A percentile compares a stretch with the other conserved stretches of the same genome.
These are phyloP conservation scores for Mycosphaerella sp. DNA, from an alignment of 2,329 filamentous ascomycete species.

Conservation along the genomic window DNA sequence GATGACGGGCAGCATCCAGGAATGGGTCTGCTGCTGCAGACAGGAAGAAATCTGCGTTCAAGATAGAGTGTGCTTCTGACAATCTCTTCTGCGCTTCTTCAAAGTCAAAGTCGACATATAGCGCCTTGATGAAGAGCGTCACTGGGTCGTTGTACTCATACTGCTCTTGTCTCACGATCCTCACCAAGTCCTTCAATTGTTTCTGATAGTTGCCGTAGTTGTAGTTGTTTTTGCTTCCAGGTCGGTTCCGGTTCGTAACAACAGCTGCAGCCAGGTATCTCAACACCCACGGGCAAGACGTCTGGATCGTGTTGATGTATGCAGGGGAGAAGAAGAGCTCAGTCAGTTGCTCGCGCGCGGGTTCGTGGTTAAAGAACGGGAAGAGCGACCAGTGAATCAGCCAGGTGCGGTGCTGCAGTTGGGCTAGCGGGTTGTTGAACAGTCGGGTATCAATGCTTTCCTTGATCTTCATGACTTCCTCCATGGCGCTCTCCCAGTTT, in stretches of 20 bases:
- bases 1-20: slow-evolving; percentile 86
- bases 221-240: slow-evolving; percentile 90
- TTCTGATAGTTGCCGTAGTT: slow-evolving; percentile 97
- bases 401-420: slow-evolving; percentile 95
- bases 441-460: slow-evolving; percentile 90
- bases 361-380: slow-evolving; percentile 97
- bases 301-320: slow-evolving; percentile 99
- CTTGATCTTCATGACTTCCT: slow-evolving; percentile 84
- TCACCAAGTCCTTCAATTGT: slow-evolving; percentile 94
- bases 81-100: slow-evolving; percentile 92
- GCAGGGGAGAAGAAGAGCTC: slow-evolving; percentile 95
- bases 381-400: slow-evolving; percentile 98
- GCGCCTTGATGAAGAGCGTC: slow-evolving; percentile 90
- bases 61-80: slow-evolving; percentile 78
- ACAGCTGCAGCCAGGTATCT: slow-evolving; percentile 91
- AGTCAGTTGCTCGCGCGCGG: slow-evolving; percentile 80
- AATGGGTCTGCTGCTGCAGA: slow-evolving; percentile 77
- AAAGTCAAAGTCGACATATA: slow-evolving; percentile 96
- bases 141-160: slow-evolving; percentile 97
- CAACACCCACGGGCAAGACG: slow-evolving; percentile 91
- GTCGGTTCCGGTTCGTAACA: slow-evolving; percentile 68
- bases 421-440: slow-evolving; percentile 91
- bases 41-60: slow-evolving; percentile 94
- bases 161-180: slow-evolving; percentile 91
- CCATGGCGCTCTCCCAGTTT: slow-evolving; percentile 90